Percentiles rank a stretch among this genome's conserved stretches.
These are phyloP conservation scores for Schrenkiella parvula DNA, from an alignment of 345 rosid genomes.

Conservation along the genomic window DNA sequence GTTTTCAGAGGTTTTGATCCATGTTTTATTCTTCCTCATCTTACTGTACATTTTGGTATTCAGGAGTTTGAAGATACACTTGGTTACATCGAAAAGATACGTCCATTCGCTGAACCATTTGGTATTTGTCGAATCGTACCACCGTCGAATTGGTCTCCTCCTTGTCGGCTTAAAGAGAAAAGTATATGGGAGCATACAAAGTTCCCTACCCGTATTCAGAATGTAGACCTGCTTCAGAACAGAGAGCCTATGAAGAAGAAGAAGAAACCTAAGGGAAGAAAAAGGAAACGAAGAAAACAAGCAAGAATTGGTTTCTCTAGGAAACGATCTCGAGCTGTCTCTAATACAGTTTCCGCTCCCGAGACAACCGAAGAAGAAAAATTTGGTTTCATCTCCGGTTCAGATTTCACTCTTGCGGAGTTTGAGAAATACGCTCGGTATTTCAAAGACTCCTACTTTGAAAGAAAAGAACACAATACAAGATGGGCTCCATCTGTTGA, in stretches of 20 bases:
- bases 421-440: slow-evolving; percentile 54
- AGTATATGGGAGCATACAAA: slow-evolving; percentile 53
- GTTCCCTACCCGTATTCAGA: slow-evolving; percentile 76
- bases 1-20: neutral
- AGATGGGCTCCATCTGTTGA: slow-evolving; percentile 47
- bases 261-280: slow-evolving; percentile 52
- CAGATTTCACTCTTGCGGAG: slow-evolving; percentile 66
- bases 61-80: slow-evolving; percentile 89
- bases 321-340: slow-evolving; percentile 31
- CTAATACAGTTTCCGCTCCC: slow-evolving; percentile 37
- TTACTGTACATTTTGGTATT: neutral
- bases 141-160: slow-evolving; percentile 71
- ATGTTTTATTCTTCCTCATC: neutral
- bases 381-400: slow-evolving; percentile 77
- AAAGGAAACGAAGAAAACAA: slow-evolving; percentile 52
- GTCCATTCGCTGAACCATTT: slow-evolving; percentile 51
- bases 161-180: slow-evolving; percentile 59
- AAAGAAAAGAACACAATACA: slow-evolving; percentile 28
- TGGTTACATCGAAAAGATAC: slow-evolving; percentile 72
- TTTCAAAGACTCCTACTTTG: slow-evolving; percentile 65
- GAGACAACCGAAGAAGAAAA: slow-evolving; percentile 46
- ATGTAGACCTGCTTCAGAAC: slow-evolving; percentile 74
- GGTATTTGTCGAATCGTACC: slow-evolving; percentile 93
- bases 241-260: slow-evolving; percentile 63
- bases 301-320: slow-evolving; percentile 43